Percentiles rank a stretch among this genome's conserved stretches.
Conservation (phyloP, 2,329 filamentous ascomycete species). For the Calonectria multiphialidica region DNA sequence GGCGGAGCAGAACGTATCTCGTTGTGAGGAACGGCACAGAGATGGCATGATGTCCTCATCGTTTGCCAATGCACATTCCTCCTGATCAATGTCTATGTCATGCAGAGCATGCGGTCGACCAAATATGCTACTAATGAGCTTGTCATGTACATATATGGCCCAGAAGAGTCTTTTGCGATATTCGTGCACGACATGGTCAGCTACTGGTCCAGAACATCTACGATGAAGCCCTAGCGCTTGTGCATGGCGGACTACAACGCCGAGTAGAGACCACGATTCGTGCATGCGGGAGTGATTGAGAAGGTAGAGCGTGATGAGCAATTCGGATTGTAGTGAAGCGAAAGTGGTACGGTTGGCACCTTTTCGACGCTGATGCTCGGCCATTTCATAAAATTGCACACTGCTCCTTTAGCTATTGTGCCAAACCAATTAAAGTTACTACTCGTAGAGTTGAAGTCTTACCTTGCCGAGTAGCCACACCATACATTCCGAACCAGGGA, state of each 20-base stretch:
- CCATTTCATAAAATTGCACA: constrained; percentile 4
- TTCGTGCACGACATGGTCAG: background rate
- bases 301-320: background rate
- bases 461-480: background rate
- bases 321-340: background rate
- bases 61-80: background rate
- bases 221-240: background rate
- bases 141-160: background rate
- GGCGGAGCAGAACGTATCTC: background rate
- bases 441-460: background rate
- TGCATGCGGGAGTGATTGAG: background rate
- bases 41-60: background rate
- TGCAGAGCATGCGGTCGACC: background rate
- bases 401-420: background rate
- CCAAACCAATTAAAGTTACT: background rate
- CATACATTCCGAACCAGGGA: background rate
- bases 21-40: background rate
- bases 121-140: background rate
- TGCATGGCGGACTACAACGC: background rate
- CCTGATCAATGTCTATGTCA: background rate
- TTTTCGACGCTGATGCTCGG: background rate
- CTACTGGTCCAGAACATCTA: background rate
- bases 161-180: background rate
- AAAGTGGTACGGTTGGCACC: background rate
- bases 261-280: background rate